Percentiles rank a stretch among this genome's conserved stretches.
Evolutionary conservation across 1,284 basidiomycete species (phyloP).

Genomic region (Tetrapyrgos nigripes): DNA sequence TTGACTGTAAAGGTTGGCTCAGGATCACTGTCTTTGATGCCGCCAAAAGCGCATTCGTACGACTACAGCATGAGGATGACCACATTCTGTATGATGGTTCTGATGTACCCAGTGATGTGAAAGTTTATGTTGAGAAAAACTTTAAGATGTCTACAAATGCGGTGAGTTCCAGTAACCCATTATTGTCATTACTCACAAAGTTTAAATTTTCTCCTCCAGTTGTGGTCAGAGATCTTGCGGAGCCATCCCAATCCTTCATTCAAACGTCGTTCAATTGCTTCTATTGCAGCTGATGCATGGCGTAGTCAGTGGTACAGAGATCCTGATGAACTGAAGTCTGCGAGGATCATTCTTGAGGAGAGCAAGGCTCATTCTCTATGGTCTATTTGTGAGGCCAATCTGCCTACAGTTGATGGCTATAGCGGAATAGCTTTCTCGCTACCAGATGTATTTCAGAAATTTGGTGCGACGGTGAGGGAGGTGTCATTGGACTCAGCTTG

Average conservation of each 20-base stretch:
- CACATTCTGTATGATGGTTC: too few species aligned
- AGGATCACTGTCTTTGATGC: too few species aligned
- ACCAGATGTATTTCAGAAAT: slow-evolving; percentile 13
- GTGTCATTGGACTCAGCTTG: slow-evolving; percentile 19
- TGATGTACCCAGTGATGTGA: too few species aligned
- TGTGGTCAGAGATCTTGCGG: neutral
- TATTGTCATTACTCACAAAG: neutral
- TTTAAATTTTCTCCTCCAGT: too few species aligned
- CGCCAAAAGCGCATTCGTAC: too few species aligned
- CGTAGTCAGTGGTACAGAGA: slow-evolving; percentile 8
- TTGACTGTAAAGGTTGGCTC: too few species aligned
- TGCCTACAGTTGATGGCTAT: slow-evolving; percentile 6
- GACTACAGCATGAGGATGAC: too few species aligned
- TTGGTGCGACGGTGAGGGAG: slow-evolving; percentile 13
- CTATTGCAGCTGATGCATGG: neutral
- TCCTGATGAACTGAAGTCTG: slow-evolving; percentile 19
- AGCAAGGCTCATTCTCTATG: neutral
- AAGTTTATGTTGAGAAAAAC: too few species aligned
- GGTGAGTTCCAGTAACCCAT: too few species aligned
- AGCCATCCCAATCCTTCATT: too few species aligned
- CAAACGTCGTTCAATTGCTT: neutral
- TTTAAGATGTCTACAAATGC: too few species aligned
- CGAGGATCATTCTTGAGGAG: slow-evolving; percentile 14
- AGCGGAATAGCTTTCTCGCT: slow-evolving; percentile 15
- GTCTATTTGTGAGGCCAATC: neutral